Percentiles rank a stretch among this genome's conserved stretches.
phyloP scores from a whole-genome alignment of 1,139 yeast genomes.

The Kluyveromyces sp. region DNA sequence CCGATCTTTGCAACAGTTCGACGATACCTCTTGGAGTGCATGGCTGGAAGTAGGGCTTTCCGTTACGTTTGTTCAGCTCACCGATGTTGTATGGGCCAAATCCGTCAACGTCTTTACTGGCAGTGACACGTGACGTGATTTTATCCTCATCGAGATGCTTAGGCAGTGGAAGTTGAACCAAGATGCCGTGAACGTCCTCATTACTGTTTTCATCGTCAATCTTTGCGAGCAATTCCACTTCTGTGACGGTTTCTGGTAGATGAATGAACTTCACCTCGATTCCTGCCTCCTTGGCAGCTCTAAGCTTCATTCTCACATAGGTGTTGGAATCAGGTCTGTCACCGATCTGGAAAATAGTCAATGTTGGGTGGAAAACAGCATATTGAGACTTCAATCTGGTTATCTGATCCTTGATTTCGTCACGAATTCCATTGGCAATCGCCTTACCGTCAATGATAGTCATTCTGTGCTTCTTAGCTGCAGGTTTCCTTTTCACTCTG shows the following conservation, averaged over 20 bases:
- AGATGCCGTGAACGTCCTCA: conserved; percentile 71
- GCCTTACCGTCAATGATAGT: conserved; percentile 59
- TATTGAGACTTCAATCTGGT: conserved; percentile 45
- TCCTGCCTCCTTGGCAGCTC: conserved; percentile 83
- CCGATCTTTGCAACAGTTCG: conserved; percentile 59
- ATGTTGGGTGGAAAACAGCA: conserved; percentile 63
- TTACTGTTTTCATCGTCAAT: conserved; percentile 62
- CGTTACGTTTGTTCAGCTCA: conserved; percentile 84
- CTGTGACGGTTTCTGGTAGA: conserved; percentile 48
- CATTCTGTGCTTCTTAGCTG: conserved; percentile 1
- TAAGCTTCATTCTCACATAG: conserved; percentile 91
- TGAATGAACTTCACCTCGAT: conserved; percentile 64
- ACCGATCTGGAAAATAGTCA: conserved; percentile 88
- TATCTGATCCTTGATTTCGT: conserved; percentile 46
- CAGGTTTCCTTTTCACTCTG: background rate
- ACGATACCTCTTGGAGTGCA: conserved; percentile 96
- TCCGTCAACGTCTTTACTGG: conserved; percentile 92
- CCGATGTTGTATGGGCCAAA: conserved; percentile 88
- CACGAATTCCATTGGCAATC: conserved; percentile 52
- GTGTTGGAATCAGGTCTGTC: conserved; percentile 83
- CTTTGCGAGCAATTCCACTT: conserved; percentile 51
- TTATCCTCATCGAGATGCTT: conserved; percentile 68
- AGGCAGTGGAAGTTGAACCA: conserved; percentile 90
- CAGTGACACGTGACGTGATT: conserved; percentile 68
- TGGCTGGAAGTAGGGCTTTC: conserved; percentile 79